Conservation (phyloP, 768 basidiomycete species). For the Lyophyllum atratum region DNA sequence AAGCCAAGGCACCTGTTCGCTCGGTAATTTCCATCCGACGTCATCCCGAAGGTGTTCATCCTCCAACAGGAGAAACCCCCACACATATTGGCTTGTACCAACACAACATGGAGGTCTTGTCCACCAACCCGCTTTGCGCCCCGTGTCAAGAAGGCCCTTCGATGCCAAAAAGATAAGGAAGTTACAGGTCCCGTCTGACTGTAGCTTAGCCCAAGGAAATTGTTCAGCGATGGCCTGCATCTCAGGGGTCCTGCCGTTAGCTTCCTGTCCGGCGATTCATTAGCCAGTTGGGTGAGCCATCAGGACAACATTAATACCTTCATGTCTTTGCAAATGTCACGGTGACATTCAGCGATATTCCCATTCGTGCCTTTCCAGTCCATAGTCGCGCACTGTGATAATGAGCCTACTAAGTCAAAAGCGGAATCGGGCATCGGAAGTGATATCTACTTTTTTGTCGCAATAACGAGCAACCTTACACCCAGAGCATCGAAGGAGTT, state of each 20-base stretch:
- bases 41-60: conserved; percentile 30
- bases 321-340: neutral
- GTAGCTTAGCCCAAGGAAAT: conserved; percentile 24
- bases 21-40: conserved; percentile 37
- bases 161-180: conserved; percentile 18
- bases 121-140: conserved; percentile 42
- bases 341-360: neutral
- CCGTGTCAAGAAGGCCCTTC: conserved; percentile 32
- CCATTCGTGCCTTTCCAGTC: conserved; percentile 1
- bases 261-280: neutral
- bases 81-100: conserved; percentile 23
- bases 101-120: conserved; percentile 23
- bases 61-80: conserved; percentile 33
- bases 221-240: conserved; percentile 21
- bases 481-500: conserved; percentile 1
- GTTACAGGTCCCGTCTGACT: conserved; percentile 12
- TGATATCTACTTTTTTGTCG: conserved; percentile 1
- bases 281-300: too few relatives aligned
- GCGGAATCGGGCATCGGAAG: neutral
- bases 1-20: conserved; percentile 31
- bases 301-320: neutral
- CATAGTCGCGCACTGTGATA: neutral
- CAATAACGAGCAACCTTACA: conserved; percentile 13
- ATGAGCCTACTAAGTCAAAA: neutral
- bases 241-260: conserved; percentile 4